A percentile compares a stretch with the other conserved stretches of the same genome.
phyloP scores from a whole-genome alignment of 306 rosid species.

The Begonia peltatifolia region DNA sequence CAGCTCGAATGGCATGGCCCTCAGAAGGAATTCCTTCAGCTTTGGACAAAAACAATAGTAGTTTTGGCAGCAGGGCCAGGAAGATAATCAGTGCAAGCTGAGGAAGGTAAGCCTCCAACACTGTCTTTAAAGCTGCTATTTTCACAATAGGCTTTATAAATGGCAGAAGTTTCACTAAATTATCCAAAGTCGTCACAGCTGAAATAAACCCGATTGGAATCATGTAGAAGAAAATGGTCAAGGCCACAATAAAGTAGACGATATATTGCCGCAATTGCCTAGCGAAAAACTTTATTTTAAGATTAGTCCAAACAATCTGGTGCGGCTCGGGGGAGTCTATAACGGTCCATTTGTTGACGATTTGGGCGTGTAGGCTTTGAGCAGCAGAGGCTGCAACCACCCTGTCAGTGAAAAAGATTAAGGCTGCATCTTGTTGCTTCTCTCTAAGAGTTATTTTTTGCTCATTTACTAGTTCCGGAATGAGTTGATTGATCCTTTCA shows the following conservation, averaged over 20 bases:
- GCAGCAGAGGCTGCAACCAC: constrained; percentile 74
- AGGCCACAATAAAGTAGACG: constrained; percentile 52
- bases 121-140: constrained; percentile 21
- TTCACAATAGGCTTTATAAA: constrained; percentile 51
- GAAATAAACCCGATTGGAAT: constrained; percentile 61
- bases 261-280: constrained; percentile 55
- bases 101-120: constrained; percentile 89
- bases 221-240: constrained; percentile 56
- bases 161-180: constrained; percentile 58
- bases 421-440: constrained; percentile 69
- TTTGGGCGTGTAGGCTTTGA: constrained; percentile 74
- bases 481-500: constrained; percentile 40
- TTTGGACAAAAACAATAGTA: constrained; percentile 61
- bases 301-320: constrained; percentile 69
- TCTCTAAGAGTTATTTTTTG: constrained; percentile 72
- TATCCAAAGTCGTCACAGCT: constrained; percentile 59
- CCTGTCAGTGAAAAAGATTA: constrained; percentile 58
- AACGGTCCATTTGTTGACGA: constrained; percentile 57
- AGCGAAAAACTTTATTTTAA: constrained; percentile 41
- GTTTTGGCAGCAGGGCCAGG: constrained; percentile 69
- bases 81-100: constrained; percentile 72
- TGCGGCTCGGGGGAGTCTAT: constrained; percentile 60
- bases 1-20: constrained; percentile 74
- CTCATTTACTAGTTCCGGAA: constrained; percentile 58
- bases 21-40: constrained; percentile 67